These are phyloP conservation scores for Lathyrus tuberosus DNA, from an alignment of 306 rosid genomes.

Conservation along the genomic window DNA sequence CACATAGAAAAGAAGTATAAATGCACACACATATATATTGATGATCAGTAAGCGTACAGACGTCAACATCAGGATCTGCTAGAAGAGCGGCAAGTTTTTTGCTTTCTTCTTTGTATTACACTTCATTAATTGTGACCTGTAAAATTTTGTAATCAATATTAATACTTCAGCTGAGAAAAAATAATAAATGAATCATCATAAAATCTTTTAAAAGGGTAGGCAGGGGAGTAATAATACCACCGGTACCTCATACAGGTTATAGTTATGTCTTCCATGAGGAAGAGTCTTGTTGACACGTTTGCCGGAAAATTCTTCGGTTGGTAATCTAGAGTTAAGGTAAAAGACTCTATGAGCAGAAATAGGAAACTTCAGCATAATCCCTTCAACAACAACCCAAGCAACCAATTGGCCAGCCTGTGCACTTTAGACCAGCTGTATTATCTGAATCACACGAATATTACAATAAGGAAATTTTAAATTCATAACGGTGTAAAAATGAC, in stretches of 20 bases:
- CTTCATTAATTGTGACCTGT: slow-evolving; percentile 73
- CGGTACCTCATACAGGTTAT: slow-evolving; percentile 83
- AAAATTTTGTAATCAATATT: slow-evolving; percentile 34
- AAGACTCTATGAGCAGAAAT: no score
- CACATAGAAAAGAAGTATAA: slow-evolving; percentile 1
- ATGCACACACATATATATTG: neutral
- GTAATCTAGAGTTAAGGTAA: no score
- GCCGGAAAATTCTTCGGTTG: slow-evolving; percentile 67
- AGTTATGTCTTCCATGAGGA: slow-evolving; percentile 84
- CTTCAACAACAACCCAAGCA: slow-evolving; percentile 89
- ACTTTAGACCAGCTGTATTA: no score
- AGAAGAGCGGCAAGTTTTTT: slow-evolving; percentile 83
- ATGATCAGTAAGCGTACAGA: slow-evolving; percentile 45
- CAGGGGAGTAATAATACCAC: no score
- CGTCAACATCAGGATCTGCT: slow-evolving; percentile 98
- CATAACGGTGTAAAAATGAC: no score
- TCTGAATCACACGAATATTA: no score
- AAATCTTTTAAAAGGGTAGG: slow-evolving; percentile 16
- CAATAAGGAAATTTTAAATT: no score
- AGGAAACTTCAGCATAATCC: no score
- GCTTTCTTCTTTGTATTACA: slow-evolving; percentile 62
- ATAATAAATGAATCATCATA: slow-evolving; percentile 1
- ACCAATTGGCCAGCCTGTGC: no score
- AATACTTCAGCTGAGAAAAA: slow-evolving; percentile 27
- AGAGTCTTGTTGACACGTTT: slow-evolving; percentile 78